A percentile compares a stretch with the other conserved stretches of the same genome.
Evolutionary conservation across 2,329 filamentous ascomycete genomes (phyloP).

Genomic region (Celoporthe dispersa): DNA sequence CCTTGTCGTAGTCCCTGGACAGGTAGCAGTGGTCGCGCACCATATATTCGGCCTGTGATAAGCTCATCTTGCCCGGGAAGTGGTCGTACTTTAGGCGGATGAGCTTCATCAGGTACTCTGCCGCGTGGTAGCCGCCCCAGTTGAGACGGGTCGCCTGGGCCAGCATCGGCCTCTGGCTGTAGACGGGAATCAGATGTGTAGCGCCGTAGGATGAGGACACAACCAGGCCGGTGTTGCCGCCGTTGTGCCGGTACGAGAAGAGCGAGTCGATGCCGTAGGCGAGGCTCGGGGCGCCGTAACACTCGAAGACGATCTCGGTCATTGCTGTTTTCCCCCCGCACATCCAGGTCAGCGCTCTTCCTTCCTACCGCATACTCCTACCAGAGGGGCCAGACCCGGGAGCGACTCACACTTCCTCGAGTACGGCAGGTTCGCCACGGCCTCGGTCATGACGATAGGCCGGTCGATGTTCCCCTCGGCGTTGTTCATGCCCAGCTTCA

Average conservation of each 20-base stretch:
- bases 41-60: constrained; percentile 85
- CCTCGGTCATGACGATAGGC: constrained; percentile 93
- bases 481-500: constrained; percentile 87
- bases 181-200: constrained; percentile 92
- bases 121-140: constrained; percentile 89
- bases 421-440: constrained; percentile 88
- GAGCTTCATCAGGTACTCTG: constrained; percentile 90
- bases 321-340: constrained; percentile 64
- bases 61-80: constrained; percentile 83
- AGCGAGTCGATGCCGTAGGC: constrained; percentile 96
- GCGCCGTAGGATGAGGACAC: constrained; percentile 92
- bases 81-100: constrained; percentile 89
- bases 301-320: constrained; percentile 97
- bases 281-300: constrained; percentile 86
- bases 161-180: constrained; percentile 82
- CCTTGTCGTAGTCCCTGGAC: constrained; percentile 79
- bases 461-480: constrained; percentile 76
- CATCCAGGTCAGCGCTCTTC: constrained; percentile 33
- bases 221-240: constrained; percentile 83
- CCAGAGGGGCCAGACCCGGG: constrained; percentile 4
- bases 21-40: constrained; percentile 89
- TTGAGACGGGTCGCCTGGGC: constrained; percentile 87
- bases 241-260: constrained; percentile 93
- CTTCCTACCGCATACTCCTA: neutral
- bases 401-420: constrained; percentile 75